Percentiles rank a stretch among this genome's conserved stretches.
Conservation (phyloP, 768 basidiomycete species). For the Tubosaeta brunneosetosa region DNA sequence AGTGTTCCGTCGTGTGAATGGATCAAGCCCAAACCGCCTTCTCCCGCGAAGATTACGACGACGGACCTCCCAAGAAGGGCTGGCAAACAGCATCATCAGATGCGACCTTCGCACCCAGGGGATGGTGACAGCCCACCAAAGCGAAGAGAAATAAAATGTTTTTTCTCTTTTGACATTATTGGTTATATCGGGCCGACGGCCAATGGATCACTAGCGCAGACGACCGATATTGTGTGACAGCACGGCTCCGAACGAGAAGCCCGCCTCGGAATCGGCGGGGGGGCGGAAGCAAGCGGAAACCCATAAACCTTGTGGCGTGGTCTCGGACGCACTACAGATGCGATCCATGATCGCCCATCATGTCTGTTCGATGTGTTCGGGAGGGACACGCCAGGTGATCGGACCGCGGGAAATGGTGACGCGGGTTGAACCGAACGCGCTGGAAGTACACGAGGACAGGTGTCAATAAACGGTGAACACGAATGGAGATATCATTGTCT, state of each 20-base stretch:
- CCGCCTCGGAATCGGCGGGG: neutral
- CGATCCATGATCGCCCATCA: neutral
- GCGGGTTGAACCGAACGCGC: constrained; percentile 3
- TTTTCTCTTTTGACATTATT: neutral
- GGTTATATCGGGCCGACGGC: neutral
- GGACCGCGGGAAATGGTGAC: neutral
- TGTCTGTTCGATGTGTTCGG: neutral
- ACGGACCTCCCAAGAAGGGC: constrained; percentile 1
- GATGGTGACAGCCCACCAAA: neutral
- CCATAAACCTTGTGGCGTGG: constrained; percentile 6
- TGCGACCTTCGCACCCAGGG: constrained; percentile 1
- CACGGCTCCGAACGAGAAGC: neutral
- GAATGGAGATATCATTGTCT: constrained; percentile 4
- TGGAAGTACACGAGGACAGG: neutral
- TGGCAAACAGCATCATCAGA: neutral
- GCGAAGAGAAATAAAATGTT: neutral
- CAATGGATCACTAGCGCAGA: neutral
- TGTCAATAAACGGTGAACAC: neutral
- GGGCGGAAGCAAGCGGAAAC: constrained; percentile 1
- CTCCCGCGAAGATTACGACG: constrained; percentile 26
- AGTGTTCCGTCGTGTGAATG: constrained; percentile 17
- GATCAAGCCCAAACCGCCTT: constrained; percentile 13
- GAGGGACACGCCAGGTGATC: neutral
- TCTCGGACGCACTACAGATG: neutral
- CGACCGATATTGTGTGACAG: neutral